A percentile compares a stretch with the other conserved stretches of the same genome.
These are phyloP conservation scores for Anthracocystis panici-leucophaei DNA, from an alignment of 1,284 basidiomycete genomes.

Conservation along the genomic window DNA sequence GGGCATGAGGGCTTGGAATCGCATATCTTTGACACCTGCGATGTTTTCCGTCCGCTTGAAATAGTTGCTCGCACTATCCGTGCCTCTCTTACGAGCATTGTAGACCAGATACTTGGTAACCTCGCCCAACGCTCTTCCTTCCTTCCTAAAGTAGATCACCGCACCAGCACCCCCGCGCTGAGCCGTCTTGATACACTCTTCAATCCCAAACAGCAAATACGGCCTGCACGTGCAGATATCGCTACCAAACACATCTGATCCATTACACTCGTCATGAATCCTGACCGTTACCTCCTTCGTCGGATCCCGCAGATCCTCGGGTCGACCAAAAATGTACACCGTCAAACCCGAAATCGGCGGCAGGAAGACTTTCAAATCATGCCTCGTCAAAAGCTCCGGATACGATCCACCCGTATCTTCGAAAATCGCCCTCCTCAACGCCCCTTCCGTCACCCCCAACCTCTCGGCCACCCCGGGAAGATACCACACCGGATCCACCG, in stretches of 20 bases:
- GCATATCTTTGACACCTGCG: conserved; percentile 80
- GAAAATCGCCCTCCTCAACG: conserved; percentile 88
- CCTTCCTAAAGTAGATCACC: conserved; percentile 94
- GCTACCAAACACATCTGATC: conserved; percentile 87
- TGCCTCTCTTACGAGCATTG: conserved; percentile 92
- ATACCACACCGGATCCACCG: conserved; percentile 83
- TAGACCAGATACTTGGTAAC: conserved; percentile 77
- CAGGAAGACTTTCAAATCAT: conserved; percentile 93
- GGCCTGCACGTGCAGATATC: conserved; percentile 91
- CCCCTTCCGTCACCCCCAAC: conserved; percentile 76
- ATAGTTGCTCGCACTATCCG: conserved; percentile 91
- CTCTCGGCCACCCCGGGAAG: conserved; percentile 78
- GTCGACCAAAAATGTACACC: conserved; percentile 84
- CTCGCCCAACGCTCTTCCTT: conserved; percentile 90
- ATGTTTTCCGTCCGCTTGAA: conserved; percentile 93
- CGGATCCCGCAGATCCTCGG: conserved; percentile 61
- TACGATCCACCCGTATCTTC: conserved; percentile 95
- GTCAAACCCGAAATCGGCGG: conserved; percentile 93
- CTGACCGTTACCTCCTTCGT: conserved; percentile 84
- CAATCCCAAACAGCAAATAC: conserved; percentile 91
- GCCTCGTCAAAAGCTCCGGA: conserved; percentile 92
- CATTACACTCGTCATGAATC: conserved; percentile 92
- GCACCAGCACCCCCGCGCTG: conserved; percentile 91
- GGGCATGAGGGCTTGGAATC: conserved; percentile 82
- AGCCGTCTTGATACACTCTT: conserved; percentile 87